Conservation (phyloP, 805 yeast species). For the Debaryomyces prosopidis region DNA sequence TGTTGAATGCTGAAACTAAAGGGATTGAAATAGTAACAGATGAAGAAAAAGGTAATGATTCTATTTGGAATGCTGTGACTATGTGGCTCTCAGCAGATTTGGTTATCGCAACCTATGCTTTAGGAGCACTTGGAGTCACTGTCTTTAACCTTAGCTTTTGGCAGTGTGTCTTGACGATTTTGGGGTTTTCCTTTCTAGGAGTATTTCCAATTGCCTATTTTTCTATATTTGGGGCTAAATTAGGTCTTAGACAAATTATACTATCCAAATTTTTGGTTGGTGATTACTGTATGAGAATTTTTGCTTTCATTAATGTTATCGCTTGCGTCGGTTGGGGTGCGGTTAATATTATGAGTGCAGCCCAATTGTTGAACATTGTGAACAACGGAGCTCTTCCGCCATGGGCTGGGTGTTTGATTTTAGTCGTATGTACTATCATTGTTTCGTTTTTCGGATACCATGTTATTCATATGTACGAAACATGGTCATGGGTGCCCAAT, state of each 20-base stretch:
- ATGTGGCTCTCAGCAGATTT: slow-evolving; percentile 93
- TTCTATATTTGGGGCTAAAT: slow-evolving; percentile 78
- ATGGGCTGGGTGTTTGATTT: slow-evolving; percentile 85
- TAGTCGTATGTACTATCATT: slow-evolving; percentile 64
- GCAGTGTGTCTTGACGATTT: slow-evolving; percentile 62
- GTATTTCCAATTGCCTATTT: slow-evolving; percentile 77
- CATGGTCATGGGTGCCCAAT: slow-evolving; percentile 88
- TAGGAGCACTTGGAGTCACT: slow-evolving; percentile 65
- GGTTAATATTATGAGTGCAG: slow-evolving; percentile 86
- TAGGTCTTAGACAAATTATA: slow-evolving; percentile 88
- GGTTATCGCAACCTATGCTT: slow-evolving; percentile 78
- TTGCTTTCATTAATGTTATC: slow-evolving; percentile 72
- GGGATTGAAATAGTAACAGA: slow-evolving; percentile 84
- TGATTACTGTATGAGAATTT: slow-evolving; percentile 69
- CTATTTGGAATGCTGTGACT: slow-evolving; percentile 69
- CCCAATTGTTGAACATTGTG: slow-evolving; percentile 77
- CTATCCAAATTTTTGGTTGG: slow-evolving; percentile 79
- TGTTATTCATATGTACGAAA: slow-evolving; percentile 79
- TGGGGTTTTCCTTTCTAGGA: slow-evolving; percentile 76
- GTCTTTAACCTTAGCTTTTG: slow-evolving; percentile 72
- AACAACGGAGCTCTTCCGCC: slow-evolving; percentile 72
- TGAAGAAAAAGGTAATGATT: slow-evolving; percentile 69
- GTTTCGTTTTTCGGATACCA: slow-evolving; percentile 85
- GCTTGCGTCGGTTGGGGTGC: slow-evolving; percentile 97
- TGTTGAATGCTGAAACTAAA: slow-evolving; percentile 48